Evolutionary conservation across 306 rosid genomes (phyloP).

Genomic region (Abrus precatorius): DNA sequence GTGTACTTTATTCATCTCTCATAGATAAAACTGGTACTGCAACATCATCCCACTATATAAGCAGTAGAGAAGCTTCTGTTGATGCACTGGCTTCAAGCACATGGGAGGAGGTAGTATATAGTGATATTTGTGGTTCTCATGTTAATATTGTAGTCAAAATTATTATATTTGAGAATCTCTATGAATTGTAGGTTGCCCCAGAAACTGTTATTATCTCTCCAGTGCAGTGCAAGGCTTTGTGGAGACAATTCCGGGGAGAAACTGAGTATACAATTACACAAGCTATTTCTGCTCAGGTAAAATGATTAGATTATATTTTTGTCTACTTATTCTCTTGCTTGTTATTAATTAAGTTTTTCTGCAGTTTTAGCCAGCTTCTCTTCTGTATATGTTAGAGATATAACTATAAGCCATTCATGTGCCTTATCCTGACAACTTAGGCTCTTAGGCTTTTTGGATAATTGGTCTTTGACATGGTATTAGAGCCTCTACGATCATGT

Average conservation of each 20-base stretch:
- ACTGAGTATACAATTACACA: conserved; percentile 83
- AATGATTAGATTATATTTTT: conserved; percentile 25
- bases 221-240: conserved; percentile 86
- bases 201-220: conserved; percentile 75
- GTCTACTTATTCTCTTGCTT: conserved; percentile 6
- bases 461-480: neutral
- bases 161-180: conserved; percentile 32
- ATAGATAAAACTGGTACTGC: conserved; percentile 61
- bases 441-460: neutral
- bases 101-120: conserved; percentile 84
- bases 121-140: conserved; percentile 44
- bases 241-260: conserved; percentile 90
- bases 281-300: conserved; percentile 91
- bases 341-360: neutral
- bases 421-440: neutral
- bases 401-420: neutral
- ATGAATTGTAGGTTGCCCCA: conserved; percentile 67
- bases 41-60: conserved; percentile 59
- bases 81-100: conserved; percentile 89
- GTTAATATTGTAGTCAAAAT: conserved; percentile 35
- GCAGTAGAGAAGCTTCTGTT: conserved; percentile 47
- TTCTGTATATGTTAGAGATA: neutral
- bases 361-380: conserved; percentile 18
- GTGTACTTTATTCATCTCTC: conserved; percentile 61
- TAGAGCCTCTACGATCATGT: neutral